A percentile compares a stretch with the other conserved stretches of the same genome.
Evolutionary conservation across 1,139 yeast species (phyloP).

Genomic region (Debaryomyces fabryi): DNA sequence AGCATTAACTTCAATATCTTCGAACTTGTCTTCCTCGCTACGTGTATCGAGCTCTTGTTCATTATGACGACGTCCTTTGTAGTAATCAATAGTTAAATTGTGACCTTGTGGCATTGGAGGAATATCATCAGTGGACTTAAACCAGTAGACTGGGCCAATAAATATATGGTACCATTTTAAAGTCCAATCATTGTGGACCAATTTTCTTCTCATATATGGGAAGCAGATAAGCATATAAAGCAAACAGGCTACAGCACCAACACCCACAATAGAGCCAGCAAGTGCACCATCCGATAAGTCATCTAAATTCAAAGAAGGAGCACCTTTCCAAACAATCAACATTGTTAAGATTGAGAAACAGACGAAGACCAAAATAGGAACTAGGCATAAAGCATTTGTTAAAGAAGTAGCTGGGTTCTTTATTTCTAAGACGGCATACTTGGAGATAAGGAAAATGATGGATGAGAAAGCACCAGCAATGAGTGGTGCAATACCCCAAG

Average conservation of each 20-base stretch:
- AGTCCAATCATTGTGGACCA: slow-evolving; percentile 69
- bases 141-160: slow-evolving; percentile 60
- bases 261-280: slow-evolving; percentile 59
- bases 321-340: slow-evolving; percentile 72
- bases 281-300: slow-evolving; percentile 54
- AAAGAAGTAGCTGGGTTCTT: slow-evolving; percentile 46
- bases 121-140: slow-evolving; percentile 57
- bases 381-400: slow-evolving; percentile 56
- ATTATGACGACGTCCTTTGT: slow-evolving; percentile 58
- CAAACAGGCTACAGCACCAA: slow-evolving; percentile 57
- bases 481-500: slow-evolving; percentile 82
- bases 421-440: slow-evolving; percentile 62
- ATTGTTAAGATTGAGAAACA: slow-evolving; percentile 65
- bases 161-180: slow-evolving; percentile 58
- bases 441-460: slow-evolving; percentile 58
- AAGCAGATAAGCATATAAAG: slow-evolving; percentile 57
- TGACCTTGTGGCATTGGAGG: slow-evolving; percentile 71
- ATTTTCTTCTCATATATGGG: slow-evolving; percentile 66
- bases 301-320: slow-evolving; percentile 62
- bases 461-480: slow-evolving; percentile 69
- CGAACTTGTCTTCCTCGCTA: slow-evolving; percentile 18
- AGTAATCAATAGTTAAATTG: slow-evolving; percentile 60
- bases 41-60: slow-evolving; percentile 17
- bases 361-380: slow-evolving; percentile 62
- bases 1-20: slow-evolving; percentile 10